Evolutionary conservation across 148 eudicot species (phyloP), one percentile per base, ranked within the genome.

Genomic region (Arctostaphylos glauca): DNA sequence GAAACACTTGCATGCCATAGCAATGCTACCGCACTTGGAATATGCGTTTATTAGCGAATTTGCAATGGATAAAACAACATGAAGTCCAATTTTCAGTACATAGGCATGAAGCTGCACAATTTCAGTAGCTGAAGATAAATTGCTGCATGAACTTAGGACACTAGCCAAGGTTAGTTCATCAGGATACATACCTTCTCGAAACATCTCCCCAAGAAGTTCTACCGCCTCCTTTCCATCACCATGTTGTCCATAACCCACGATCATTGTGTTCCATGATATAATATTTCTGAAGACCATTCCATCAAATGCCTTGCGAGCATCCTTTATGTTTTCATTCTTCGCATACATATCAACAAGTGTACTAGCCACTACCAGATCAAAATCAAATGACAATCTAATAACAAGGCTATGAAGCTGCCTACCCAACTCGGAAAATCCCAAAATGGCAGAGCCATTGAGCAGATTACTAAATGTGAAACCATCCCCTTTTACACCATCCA

Each of bases 211-310:
- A 14, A 84, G 81, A 10, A 92, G 88, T 52, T 87, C 76, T 82
- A 89, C 52, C 66, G 95, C 94, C 80, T 93, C 88, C 78, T 84
- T 85, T 74, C 85, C 87, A 55, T 91, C 84, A 43, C 90, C 86
- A 16, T 76, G 55, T 70, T 80, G 88, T 25, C 92, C 92, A 87
- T 90, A 92, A 52, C 95, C 95, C 12, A 87, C 94, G 78, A 94
- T 90, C 87, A 94, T 83, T 50, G 95, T 88, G 84, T 90, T 94
- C 98, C 98, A 93, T 4, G 93, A 88, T 48, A 91, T 83, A 23
- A 87, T 83, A 84, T 91, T 93, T 72, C 85, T 91, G 53, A 72
- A 79, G 52, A 60, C 49, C 88, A 93, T 90, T 50, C 70, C 83
- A 79, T 90, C 92, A 80, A 94, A 94, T 76, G 84, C 85, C 50